phyloP scores from a whole-genome alignment of 768 basidiomycete genomes.

The Tylopilus intermedius region DNA sequence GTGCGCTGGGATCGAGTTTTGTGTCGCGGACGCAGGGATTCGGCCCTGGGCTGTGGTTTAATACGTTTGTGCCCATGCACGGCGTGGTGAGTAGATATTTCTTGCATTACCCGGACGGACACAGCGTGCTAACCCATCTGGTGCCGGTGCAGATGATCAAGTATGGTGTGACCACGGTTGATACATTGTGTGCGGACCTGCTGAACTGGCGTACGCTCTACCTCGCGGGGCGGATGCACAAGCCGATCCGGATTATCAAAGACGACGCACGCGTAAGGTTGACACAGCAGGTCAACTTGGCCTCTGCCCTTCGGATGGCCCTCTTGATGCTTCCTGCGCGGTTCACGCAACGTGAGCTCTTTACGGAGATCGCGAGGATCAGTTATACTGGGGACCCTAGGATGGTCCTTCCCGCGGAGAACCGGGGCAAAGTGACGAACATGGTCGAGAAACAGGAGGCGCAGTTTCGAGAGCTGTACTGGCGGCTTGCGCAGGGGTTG shows the following conservation, averaged over 20 bases:
- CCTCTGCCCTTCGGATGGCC: slow-evolving; percentile 84
- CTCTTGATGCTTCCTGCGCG: slow-evolving; percentile 78
- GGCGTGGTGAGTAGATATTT: slow-evolving; percentile 61
- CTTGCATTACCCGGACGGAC: too few species aligned
- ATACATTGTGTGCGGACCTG: slow-evolving; percentile 83
- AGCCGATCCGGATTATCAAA: slow-evolving; percentile 89
- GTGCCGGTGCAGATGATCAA: slow-evolving; percentile 68
- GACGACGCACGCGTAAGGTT: slow-evolving; percentile 89
- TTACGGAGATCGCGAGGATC: slow-evolving; percentile 78
- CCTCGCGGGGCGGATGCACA: slow-evolving; percentile 94
- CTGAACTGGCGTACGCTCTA: slow-evolving; percentile 92
- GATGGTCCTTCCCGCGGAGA: slow-evolving; percentile 93
- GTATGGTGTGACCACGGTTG: slow-evolving; percentile 92
- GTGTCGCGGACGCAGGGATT: slow-evolving; percentile 74
- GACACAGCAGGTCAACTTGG: slow-evolving; percentile 90
- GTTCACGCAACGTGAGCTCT: slow-evolving; percentile 81
- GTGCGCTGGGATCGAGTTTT: slow-evolving; percentile 76
- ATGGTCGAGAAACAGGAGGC: slow-evolving; percentile 79
- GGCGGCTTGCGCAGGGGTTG: slow-evolving; percentile 67
- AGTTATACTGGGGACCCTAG: slow-evolving; percentile 88
- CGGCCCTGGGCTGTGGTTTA: slow-evolving; percentile 93
- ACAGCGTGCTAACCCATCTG: not conserved
- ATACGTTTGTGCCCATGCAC: slow-evolving; percentile 78
- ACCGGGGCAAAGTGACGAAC: slow-evolving; percentile 89
- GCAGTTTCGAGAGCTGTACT: slow-evolving; percentile 87